Conservation (phyloP, 2,329 filamentous ascomycete genomes). For the Fusarium agapanthi region DNA sequence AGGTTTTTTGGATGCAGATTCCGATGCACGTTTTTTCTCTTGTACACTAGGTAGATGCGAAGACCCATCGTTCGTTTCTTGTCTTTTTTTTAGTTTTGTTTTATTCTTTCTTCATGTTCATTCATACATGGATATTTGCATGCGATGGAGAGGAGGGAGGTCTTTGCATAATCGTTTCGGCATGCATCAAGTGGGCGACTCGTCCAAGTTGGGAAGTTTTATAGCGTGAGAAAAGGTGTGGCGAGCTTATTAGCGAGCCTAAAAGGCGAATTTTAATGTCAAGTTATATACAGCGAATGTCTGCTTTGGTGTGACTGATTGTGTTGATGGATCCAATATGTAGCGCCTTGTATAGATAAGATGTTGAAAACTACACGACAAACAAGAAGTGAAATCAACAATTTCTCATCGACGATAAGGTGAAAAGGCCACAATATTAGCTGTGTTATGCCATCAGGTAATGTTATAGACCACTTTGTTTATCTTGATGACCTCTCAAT, state of each 20-base stretch:
- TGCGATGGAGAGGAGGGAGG: background rate
- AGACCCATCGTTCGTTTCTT: conserved; percentile 4
- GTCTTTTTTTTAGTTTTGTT: background rate
- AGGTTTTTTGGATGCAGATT: conserved; percentile 39
- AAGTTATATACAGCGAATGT: conserved; percentile 4
- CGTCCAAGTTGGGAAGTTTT: conserved; percentile 12
- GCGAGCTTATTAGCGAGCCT: conserved; percentile 24
- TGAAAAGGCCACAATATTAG: accelerated
- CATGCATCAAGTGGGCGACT: conserved; percentile 16
- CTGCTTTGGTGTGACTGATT: background rate
- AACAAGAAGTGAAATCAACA: too few relatives aligned
- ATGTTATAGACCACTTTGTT: background rate
- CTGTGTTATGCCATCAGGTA: too few relatives aligned
- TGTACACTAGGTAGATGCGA: conserved; percentile 37
- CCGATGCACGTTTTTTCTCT: conserved; percentile 11
- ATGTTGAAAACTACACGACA: too few relatives aligned
- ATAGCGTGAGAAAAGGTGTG: conserved; percentile 12
- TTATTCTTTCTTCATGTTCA: conserved; percentile 3
- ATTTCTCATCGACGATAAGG: background rate
- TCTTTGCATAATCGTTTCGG: conserved; percentile 35
- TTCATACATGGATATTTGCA: conserved; percentile 15
- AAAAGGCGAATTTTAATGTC: conserved; percentile 29
- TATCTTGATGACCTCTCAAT: too few relatives aligned
- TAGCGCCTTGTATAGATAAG: too few relatives aligned
- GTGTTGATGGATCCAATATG: background rate